Evolutionary conservation across 495 filamentous ascomycete genomes (phyloP), one percentile per base, ranked within the genome.

Genomic region (Penicillium robsamsonii): DNA sequence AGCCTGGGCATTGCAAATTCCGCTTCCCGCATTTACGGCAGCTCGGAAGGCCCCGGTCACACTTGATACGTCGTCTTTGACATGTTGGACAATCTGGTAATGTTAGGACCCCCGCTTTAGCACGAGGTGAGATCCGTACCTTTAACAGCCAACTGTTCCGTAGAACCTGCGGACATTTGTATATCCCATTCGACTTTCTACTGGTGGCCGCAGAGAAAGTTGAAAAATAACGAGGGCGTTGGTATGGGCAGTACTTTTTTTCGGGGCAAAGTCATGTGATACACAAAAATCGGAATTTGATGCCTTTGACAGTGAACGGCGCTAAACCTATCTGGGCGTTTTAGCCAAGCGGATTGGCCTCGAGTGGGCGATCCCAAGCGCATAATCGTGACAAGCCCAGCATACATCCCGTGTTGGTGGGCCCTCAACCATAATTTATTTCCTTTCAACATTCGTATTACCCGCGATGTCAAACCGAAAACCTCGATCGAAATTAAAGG

Each of bases 31-130:
- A 70, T 63, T 70, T 70, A 12, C 44, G 33, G 41, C 67, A 70
- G 15, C 31, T 43, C 5, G 62, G 60, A 17, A 60, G 45, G 11
- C 60, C 55, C 44, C 63, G 53, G 56, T 84, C 81, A 57, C 81
- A 84, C 31, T 79, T 76, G 12, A 78, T 74, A n/a, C 81, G 76
- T 49, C 76, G 76, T 3, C 66, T 69, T 22, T 76, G 79, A 55
- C 81, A 79, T 62, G 69, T 75, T 46, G 75, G 70, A 53, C 76
- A 79, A 53, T 68, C 65, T 54, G 31, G 2, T 58, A 10, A 22
- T 15, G 15, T 50, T 41, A 41, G 55, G 25, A 29, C 12, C 18
- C 18, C 24, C 37, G 29, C n/a, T 18, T 30, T 31, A 31, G 24
- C 40, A 5, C n/a, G 35, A 10, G 37, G 17, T 48, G 38, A 17